A percentile compares a stretch with the other conserved stretches of the same genome.
These are phyloP conservation scores for Hygrocybe punicea DNA, from an alignment of 768 basidiomycete genomes.

Conservation along the genomic window DNA sequence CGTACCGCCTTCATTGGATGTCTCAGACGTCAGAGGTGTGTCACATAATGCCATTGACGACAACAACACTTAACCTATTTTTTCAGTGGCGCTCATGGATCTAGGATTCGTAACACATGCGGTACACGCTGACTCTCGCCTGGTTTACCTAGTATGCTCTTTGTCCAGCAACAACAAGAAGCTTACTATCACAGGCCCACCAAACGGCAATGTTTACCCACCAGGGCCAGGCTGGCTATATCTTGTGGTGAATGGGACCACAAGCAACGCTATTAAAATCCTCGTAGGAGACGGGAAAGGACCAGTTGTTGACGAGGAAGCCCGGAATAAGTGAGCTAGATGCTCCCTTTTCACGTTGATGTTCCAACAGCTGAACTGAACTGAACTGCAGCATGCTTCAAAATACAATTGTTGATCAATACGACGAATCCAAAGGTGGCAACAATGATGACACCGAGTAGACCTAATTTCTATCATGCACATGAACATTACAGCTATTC, in stretches of 20 bases:
- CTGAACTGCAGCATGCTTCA: constrained; percentile 43
- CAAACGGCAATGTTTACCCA: constrained; percentile 62
- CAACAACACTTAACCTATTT: constrained; percentile 1
- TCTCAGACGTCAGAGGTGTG: constrained; percentile 47
- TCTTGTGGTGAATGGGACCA: constrained; percentile 61
- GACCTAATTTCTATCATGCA: not conserved
- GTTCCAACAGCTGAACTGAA: not conserved
- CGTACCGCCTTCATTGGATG: constrained; percentile 34
- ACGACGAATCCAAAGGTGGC: constrained; percentile 37
- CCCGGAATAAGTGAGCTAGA: constrained; percentile 55
- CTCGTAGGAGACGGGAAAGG: constrained; percentile 66
- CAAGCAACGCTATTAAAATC: constrained; percentile 58
- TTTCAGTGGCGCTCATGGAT: constrained; percentile 71
- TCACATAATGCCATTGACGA: not conserved
- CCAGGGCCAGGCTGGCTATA: constrained; percentile 80
- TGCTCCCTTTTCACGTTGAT: not conserved
- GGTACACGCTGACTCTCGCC: constrained; percentile 70
- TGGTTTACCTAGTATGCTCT: constrained; percentile 56
- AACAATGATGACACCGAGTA: not conserved
- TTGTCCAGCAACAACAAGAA: constrained; percentile 41
- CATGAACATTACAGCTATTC: too few species aligned
- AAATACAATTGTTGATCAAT: constrained; percentile 49
- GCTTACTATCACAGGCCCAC: constrained; percentile 62
- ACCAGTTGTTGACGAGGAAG: constrained; percentile 56
- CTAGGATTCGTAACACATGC: constrained; percentile 79